Evolutionary conservation across 192 early-diverging fungal species (phyloP), one percentile per base, ranked within the genome.

Genomic region (Umbelopsis isabellina): DNA sequence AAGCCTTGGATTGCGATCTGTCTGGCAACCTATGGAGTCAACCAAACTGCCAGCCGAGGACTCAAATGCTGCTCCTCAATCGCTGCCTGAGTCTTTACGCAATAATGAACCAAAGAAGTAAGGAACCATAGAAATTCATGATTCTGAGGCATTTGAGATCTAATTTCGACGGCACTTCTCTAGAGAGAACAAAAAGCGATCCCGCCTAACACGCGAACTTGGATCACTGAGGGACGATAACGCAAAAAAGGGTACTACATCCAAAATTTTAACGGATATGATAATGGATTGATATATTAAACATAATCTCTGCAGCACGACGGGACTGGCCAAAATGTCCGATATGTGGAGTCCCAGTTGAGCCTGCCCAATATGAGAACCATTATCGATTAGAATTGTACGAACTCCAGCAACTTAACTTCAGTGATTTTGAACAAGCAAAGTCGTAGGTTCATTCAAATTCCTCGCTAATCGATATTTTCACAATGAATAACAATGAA

Each of bases 341-440:
- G 3, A 78, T 86, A 21, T 86, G 84, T 65, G 69, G 72, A 21
- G 78, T 84, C 21, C 72, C 72, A 30, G 75, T 86, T 12, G 68
- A 77, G 1, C 76, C 75, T 35, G 68, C 65, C 2, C 74, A 86
- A 30, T 83, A 78, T 69, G 66, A 75, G 21, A 72, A 72, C 16
- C 86, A 87, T 73, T 87, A 86, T 65, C 52, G 73, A 7, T 79
- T 79, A 76, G 86, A 87, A 77, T 67, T 87, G 1, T 49, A 67
- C 6, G 71, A 75, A 23, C 41, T 87, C n/a, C 73, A 80, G n/a
- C 49, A 79, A 53, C 73, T 75, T 20, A 41, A 61, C 13, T 74
- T 55, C 5, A 53, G 46, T 52, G 65, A 64, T 52, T 66, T 58
- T 12, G 66, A 73, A 13, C 69, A 49, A 16, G 21, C 74, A 48